Base-by-base conservation (phyloP, 163 green algal genomes). In the Trebouxiophyceae sp. region DNA sequence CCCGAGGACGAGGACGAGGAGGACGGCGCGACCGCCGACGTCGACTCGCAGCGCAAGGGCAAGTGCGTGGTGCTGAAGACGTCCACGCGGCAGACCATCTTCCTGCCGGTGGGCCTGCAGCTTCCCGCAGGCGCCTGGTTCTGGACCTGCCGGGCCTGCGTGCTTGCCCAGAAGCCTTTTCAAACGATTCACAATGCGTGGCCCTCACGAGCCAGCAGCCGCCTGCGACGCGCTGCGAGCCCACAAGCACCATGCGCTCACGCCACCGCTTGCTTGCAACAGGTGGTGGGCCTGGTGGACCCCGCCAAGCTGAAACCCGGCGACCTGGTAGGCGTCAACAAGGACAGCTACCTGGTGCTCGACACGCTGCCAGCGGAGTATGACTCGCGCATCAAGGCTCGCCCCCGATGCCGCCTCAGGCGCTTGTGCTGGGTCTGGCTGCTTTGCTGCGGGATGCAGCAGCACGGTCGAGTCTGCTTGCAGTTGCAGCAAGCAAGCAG, bases 41-140 rank as follows among this genome's bases (percentile, higher is more conserved):
- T 97, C 16, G 94, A 98, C 69, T 78, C 85, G 4, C 86, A 96
- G 66, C 55, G 73, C 22, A 60, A 70, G 59, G 92, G 93, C 60
- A 97, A 98, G 79, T 96, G 89, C 61, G 90, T 97, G 20, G 94
- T 99, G 60, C 81, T 99, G 20, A 99, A 99, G 73, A 99, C 94
- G 1, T 93, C 83, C 31, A 98, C 94, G 2, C 82, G 93, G 23
- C 94, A 99, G 67, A 99, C 94, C 2, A 95, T 99, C 55, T 99
- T 99, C 73, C 71, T 99, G 70, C 94, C 94, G 24, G 91, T 99
- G 16, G 16, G 8, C 39, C 16, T 50, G 12, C 39, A 50, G n/a
- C n/a, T n/a, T n/a, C n/a, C n/a, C n/a, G n/a, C n/a, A n/a, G n/a
- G n/a, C n/a, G n/a, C n/a, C n/a, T n/a, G n/a, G n/a, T n/a, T n/a